A percentile compares a stretch with the other conserved stretches of the same genome.
Evolutionary conservation across 176 grass and related monocot species (phyloP).

Genomic region (Cymbopogon citratus): DNA sequence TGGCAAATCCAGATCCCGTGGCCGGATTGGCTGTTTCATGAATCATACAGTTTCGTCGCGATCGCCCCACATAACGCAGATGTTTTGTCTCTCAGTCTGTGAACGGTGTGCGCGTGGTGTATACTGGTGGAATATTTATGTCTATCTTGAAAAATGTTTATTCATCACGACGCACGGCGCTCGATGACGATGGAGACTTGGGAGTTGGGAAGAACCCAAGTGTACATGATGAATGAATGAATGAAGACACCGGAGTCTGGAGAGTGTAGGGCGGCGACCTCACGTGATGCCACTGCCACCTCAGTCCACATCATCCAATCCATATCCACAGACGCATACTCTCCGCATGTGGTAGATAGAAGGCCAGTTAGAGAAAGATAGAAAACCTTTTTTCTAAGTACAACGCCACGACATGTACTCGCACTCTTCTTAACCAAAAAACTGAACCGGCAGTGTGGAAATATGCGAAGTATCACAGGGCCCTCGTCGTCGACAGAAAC

Average conservation of each 20-base stretch:
- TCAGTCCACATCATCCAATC: not conserved
- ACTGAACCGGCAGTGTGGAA: too few species aligned
- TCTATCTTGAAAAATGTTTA: not conserved
- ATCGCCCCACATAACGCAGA: constrained; percentile 20
- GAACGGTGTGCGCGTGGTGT: not conserved
- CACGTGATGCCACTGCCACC: not conserved
- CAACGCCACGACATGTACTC: too few species aligned
- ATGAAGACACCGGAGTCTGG: not conserved
- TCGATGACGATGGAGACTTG: not conserved
- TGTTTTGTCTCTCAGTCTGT: not conserved
- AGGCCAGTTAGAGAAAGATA: not conserved
- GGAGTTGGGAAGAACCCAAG: not conserved
- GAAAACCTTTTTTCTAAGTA: too few species aligned
- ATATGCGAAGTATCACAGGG: too few species aligned
- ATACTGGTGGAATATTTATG: not conserved
- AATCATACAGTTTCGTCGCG: constrained; percentile 15
- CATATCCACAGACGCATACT: not conserved
- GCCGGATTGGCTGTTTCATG: not conserved
- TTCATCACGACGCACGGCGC: not conserved
- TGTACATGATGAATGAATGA: not conserved
- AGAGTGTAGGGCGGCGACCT: not conserved
- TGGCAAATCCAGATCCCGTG: not conserved
- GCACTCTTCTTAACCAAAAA: too few species aligned
- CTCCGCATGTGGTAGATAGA: not conserved
- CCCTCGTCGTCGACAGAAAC: too few species aligned